A percentile compares a stretch with the other conserved stretches of the same genome.
These are phyloP conservation scores for Xylariomycetidae sp. DNA, from an alignment of 2,329 filamentous ascomycete genomes.

Conservation along the genomic window DNA sequence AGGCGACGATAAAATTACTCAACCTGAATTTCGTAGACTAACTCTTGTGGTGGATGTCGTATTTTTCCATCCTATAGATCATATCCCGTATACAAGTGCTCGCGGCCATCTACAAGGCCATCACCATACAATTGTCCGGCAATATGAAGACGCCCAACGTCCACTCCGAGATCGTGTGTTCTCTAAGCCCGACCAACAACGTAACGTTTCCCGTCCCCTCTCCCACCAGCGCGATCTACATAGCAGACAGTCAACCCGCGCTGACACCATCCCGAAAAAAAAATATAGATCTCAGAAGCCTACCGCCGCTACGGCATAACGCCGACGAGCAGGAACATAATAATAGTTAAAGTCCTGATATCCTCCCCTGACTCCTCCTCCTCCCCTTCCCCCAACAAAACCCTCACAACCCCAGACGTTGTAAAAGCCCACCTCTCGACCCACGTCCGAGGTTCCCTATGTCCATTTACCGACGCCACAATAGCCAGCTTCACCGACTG, in stretches of 20 bases:
- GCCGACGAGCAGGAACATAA: constrained; percentile 64
- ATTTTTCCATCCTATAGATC: too few species aligned
- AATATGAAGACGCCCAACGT: constrained; percentile 76
- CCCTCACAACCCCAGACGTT: constrained; percentile 38
- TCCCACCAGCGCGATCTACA: constrained; percentile 7
- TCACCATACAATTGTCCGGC: constrained; percentile 57
- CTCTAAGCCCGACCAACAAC: constrained; percentile 77
- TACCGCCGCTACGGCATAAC: constrained; percentile 85
- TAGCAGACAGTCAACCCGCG: too few species aligned
- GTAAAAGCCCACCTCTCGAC: constrained; percentile 52
- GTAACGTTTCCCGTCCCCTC: constrained; percentile 37
- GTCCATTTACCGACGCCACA: constrained; percentile 59
- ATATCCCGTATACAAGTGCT: constrained; percentile 69
- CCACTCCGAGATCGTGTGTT: constrained; percentile 83
- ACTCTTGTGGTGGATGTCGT: too few species aligned
- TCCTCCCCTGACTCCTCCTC: constrained; percentile 24
- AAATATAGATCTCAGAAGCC: constrained; percentile 73
- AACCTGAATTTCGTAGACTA: too few species aligned
- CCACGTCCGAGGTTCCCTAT: constrained; percentile 56
- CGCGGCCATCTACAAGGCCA: constrained; percentile 72
- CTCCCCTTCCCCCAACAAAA: background rate
- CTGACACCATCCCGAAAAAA: too few species aligned
- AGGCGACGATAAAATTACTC: too few species aligned
- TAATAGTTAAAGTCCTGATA: constrained; percentile 74
- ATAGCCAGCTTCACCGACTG: constrained; percentile 59